Evolutionary conservation across 768 basidiomycete species (phyloP), one percentile per base, ranked within the genome.

Genomic region (Daedalea quercina): DNA sequence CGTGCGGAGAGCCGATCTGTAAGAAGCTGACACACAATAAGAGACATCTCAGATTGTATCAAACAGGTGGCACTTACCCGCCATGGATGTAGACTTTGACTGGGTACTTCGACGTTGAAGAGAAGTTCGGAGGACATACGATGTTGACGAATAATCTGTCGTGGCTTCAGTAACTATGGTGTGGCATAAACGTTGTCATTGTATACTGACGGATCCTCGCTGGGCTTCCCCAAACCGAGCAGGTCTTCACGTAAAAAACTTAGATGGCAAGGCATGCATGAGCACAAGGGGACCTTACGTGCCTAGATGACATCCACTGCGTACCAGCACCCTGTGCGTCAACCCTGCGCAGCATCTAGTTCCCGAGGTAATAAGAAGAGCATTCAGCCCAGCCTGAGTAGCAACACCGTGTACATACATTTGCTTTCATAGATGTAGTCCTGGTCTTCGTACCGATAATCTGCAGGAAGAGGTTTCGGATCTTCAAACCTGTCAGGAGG

Each of bases 31-130:
- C 44, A 15, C 42, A 50, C 19, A 22, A 20, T 35, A 3, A 9
- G 40, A 26, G 44, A 8, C 17, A 17, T 48, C 12, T 48, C 25
- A 26, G 6, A 48, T 33, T 22, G 20, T 20, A 11, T 11, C 4
- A 3, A 40, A 8, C 37, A 15, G 17, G 17, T 6, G 15, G 37
- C 4, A 19, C 26, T 17, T 63, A 85, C 84, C 85, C 86, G 65
- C 87, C 87, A 52, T 90, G 87, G 26, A 90, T 82, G 67, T 87
- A 90, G 3, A 89, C 76, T 53, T 76, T 83, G 50, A 89, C 86
- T 1, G 85, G 82, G 55, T 84, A 79, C 13, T 65, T 62, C 23
- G 13, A 63, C 23, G 52, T 62, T 44, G 67, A 70, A 72, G 68
- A 62, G 52, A 68, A 72, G 2, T 77, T 76, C 4, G 81, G 82